Conservation (phyloP, 352 stramenopile species). For the Phytophthora sp. region DNA sequence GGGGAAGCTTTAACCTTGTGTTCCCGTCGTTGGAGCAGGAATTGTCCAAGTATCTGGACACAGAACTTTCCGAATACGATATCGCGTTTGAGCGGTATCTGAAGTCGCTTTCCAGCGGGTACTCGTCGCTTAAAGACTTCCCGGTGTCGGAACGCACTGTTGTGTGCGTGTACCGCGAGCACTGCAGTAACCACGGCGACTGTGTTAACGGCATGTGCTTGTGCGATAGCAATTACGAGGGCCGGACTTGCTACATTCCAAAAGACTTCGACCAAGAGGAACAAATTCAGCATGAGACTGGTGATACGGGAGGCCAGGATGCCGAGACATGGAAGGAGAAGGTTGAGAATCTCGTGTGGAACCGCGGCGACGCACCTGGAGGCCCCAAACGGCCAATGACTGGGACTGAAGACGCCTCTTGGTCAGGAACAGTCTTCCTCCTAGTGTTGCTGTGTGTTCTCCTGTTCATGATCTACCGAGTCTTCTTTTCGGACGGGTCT, state of each 20-base stretch:
- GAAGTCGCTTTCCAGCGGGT: slow-evolving; percentile 64
- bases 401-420: slow-evolving; percentile 39
- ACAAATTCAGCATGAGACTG: slow-evolving; percentile 30
- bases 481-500: slow-evolving; percentile 28
- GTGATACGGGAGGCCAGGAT: slow-evolving; percentile 33
- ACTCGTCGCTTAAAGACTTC: slow-evolving; percentile 51
- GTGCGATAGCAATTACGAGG: slow-evolving; percentile 79
- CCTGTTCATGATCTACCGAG: slow-evolving; percentile 49
- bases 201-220: slow-evolving; percentile 82
- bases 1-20: slow-evolving; percentile 71
- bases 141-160: slow-evolving; percentile 48
- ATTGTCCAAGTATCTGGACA: slow-evolving; percentile 63
- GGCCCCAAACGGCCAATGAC: slow-evolving; percentile 30
- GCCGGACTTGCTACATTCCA: slow-evolving; percentile 82
- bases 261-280: slow-evolving; percentile 56
- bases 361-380: slow-evolving; percentile 37
- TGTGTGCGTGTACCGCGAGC: slow-evolving; percentile 76
- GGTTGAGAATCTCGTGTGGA: slow-evolving; percentile 61
- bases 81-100: slow-evolving; percentile 76
- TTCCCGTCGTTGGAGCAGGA: slow-evolving; percentile 71
- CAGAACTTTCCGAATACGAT: slow-evolving; percentile 64
- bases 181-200: slow-evolving; percentile 83
- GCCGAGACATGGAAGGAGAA: slow-evolving; percentile 72
- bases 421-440: slow-evolving; percentile 46
- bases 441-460: slow-evolving; percentile 53